Evolutionary conservation across 352 stramenopile genomes (phyloP), one percentile per base, ranked within the genome.

Genomic region (Pythium rishiriense): DNA sequence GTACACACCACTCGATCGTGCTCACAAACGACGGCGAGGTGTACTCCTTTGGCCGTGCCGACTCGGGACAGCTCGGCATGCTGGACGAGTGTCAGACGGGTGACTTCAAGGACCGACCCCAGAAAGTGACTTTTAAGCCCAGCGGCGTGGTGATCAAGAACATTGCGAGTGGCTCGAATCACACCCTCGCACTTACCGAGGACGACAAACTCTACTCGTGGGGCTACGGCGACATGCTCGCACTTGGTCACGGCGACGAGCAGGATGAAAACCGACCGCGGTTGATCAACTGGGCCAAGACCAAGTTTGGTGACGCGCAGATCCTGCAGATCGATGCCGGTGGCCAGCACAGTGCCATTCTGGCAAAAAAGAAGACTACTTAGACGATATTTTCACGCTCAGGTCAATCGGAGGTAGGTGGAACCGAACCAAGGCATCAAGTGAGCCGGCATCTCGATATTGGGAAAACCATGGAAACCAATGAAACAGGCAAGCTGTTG

Each of bases 21-120:
- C 68, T 99, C n/a, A 90, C 83, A 46, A 88, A 76, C 28, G 74
- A 90, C 41, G 94, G 96, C 12, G 72, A 88, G 4, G 59, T 99
- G 8, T 98, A 93, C 69, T 73, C 91, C 35, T 98, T 97, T 56
- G 97, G 97, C 29, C 89, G 96, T 35, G 84, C 81, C 22, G 96
- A 99, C 74, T 98, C 93, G 35, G 96, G 96, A 3, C 90, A 98
- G 70, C 83, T 99, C 1, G 97, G 96, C 35, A 79, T 73, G 57
- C 69, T 93, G 31, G 84, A 91, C 29, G 78, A 78, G 28, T 89
- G 87, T 63, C 73, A 73, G 49, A 90, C 79, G 17, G 86, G 87
- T 33, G 81, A 87, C 45, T 94, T 93, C 62, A 91, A 90, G 62
- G 86, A 93, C 47, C 83, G 77, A 1, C 85, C 85, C 33, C 83